phyloP scores from a whole-genome alignment of 1,139 yeast species.

The Blastobotrys buckinghamii region DNA sequence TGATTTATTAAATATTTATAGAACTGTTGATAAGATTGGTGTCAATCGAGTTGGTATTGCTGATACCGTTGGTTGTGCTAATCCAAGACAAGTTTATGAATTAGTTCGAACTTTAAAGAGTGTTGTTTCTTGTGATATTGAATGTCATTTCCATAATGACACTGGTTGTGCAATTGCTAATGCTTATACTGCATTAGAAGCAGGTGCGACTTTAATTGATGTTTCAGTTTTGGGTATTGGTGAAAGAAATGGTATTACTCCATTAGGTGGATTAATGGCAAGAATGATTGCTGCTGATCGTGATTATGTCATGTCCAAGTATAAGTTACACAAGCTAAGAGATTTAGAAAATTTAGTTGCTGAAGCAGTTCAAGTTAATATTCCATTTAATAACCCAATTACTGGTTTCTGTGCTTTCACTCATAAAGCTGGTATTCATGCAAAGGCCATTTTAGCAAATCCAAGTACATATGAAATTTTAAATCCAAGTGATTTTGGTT shows the following conservation, averaged over 20 bases:
- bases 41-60: conserved; percentile 99
- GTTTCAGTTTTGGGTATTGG: conserved; percentile 97
- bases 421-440: conserved; percentile 99
- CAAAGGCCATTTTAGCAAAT: conserved; percentile 96
- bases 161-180: conserved; percentile 99
- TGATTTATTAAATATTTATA: conserved; percentile 88
- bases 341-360: conserved; percentile 95
- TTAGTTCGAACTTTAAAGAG: conserved; percentile 88
- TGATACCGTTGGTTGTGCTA: conserved; percentile 98
- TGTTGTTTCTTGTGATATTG: conserved; percentile 94
- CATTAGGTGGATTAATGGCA: conserved; percentile 97
- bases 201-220: conserved; percentile 93
- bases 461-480: conserved; percentile 97
- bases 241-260: conserved; percentile 98
- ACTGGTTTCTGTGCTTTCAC: conserved; percentile 99
- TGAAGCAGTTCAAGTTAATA: conserved; percentile 93
- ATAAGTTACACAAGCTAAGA: conserved; percentile 92
- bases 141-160: conserved; percentile 98
- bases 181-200: conserved; percentile 96
- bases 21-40: conserved; percentile 96
- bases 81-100: conserved; percentile 98
- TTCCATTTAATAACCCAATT: conserved; percentile 97
- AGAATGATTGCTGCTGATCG: conserved; percentile 99
- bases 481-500: conserved; percentile 91
- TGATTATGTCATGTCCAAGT: conserved; percentile 90